Conservation (phyloP, 768 basidiomycete species). For the Lactarius akahatsu region DNA sequence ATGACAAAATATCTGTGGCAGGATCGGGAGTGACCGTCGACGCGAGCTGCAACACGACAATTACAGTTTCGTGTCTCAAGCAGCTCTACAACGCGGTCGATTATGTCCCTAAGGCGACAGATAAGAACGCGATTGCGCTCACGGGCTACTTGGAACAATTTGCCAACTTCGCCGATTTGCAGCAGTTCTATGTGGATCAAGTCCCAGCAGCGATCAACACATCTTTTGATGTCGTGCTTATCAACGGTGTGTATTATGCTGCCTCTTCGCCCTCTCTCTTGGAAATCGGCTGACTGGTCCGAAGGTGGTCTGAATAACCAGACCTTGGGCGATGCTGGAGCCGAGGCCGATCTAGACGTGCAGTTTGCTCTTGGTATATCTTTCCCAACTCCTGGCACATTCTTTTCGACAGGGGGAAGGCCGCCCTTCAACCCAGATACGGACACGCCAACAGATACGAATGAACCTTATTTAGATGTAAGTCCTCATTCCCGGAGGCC, state of each 20-base stretch:
- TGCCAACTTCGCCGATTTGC: conserved; percentile 36
- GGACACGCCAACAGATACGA: conserved; percentile 41
- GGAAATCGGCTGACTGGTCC: neutral
- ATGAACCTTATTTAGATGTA: conserved; percentile 51
- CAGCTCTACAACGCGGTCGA: conserved; percentile 39
- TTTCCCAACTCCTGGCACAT: conserved; percentile 57
- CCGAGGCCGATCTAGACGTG: conserved; percentile 66
- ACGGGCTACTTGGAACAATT: conserved; percentile 40
- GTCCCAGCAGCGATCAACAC: conserved; percentile 39
- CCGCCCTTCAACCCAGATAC: conserved; percentile 59
- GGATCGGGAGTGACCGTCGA: conserved; percentile 28
- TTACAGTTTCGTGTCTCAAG: conserved; percentile 38
- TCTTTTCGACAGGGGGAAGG: conserved; percentile 60
- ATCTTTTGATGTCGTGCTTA: conserved; percentile 51
- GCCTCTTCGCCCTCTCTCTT: neutral
- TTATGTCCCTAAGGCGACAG: conserved; percentile 31
- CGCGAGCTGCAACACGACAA: conserved; percentile 39
- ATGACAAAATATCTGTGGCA: conserved; percentile 3
- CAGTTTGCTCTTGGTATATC: conserved; percentile 68
- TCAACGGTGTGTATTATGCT: conserved; percentile 49
- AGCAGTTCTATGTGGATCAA: conserved; percentile 36
- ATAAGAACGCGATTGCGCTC: conserved; percentile 37
- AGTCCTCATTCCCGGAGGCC: conserved; percentile 23
- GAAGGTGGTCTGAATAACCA: conserved; percentile 61
- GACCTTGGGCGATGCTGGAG: conserved; percentile 48